Base-by-base conservation (phyloP, 345 rosid species). In the Toxicodendron radicans region DNA sequence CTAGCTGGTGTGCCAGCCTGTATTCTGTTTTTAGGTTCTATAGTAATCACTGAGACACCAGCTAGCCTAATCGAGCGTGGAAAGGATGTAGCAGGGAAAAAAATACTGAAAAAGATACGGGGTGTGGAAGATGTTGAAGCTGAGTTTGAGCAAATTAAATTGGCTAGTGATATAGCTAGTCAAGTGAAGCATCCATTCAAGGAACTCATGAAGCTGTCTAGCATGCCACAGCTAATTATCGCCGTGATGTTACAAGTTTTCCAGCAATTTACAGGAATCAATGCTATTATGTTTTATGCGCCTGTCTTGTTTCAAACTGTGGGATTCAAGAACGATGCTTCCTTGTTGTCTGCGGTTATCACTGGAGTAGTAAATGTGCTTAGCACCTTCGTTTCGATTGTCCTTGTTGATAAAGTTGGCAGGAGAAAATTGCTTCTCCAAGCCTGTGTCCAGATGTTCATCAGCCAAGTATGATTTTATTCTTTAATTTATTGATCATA, bases 191-290 rank as follows among this genome's bases (percentile, higher is more conserved):
- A 79, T 16, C 86, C 90, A 0, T 85, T 57, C 66, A 74, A 54
- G 64, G 43, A 79, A 60, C 86, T 90, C 23, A 71, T 88, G 79
- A 83, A 75, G 41, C 75, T 72, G 0, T 66, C 84, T 10, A 90
- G 88, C 79, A 71, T 77, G 54, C 92, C 95, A 7, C 95, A 87
- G 6, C 73, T 87, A 7, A 59, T 87, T 11, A 87, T 87, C 4
- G 92, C 83, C 21, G 72, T 87, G 57, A 10, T 73, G 81, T 69
- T 90, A 5, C 93, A 86, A 74, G 62, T 87, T 16, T 92, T 90
- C 46, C 93, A 85, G 71, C 92, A 90, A 20, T 85, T 90, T 43
- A 90, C 92, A 1, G 87, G 93, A 52, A 92, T 90, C 72, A 90
- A 88, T 33, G 81, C 88, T 48, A 78, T 77, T 20, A 80, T 83